Evolutionary conservation across 208 protist species (phyloP).

Genomic region (Phytomonas francai): DNA sequence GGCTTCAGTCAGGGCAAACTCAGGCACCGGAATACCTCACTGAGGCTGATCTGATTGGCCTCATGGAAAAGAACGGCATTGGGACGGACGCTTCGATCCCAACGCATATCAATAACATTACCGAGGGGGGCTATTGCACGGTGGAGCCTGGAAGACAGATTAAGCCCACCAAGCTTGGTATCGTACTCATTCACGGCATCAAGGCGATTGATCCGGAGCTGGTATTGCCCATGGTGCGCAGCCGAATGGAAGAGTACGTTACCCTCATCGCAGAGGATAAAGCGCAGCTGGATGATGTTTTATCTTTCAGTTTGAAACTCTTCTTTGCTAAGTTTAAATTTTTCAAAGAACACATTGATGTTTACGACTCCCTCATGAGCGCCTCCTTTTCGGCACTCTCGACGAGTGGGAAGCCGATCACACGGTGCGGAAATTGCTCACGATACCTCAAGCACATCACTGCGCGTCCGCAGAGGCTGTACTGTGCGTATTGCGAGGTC

Average conservation of each 20-base stretch:
- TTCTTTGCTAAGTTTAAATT: slow-evolving; percentile 89
- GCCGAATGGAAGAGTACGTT: slow-evolving; percentile 90
- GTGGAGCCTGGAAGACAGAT: slow-evolving; percentile 80
- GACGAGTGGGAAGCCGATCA: slow-evolving; percentile 74
- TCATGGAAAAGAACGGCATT: slow-evolving; percentile 98
- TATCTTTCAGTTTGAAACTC: slow-evolving; percentile 68
- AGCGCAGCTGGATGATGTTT: slow-evolving; percentile 73
- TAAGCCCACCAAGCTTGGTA: slow-evolving; percentile 91
- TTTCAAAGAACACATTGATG: slow-evolving; percentile 89
- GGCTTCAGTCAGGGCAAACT: slow-evolving; percentile 79
- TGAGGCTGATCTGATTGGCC: slow-evolving; percentile 96
- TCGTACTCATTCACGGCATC: slow-evolving; percentile 91
- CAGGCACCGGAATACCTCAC: slow-evolving; percentile 92
- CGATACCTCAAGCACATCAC: slow-evolving; percentile 86
- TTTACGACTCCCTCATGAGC: slow-evolving; percentile 91
- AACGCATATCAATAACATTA: slow-evolving; percentile 96
- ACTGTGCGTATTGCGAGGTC: slow-evolving; percentile 91
- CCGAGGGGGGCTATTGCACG: slow-evolving; percentile 88
- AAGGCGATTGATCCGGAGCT: slow-evolving; percentile 92
- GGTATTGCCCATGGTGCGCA: slow-evolving; percentile 87
- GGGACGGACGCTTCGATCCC: slow-evolving; percentile 99
- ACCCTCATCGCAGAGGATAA: slow-evolving; percentile 88
- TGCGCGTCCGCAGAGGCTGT: slow-evolving; percentile 82
- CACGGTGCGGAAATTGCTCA: slow-evolving; percentile 89
- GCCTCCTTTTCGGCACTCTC: slow-evolving; percentile 88